phyloP scores from a whole-genome alignment of 805 yeast genomes.

The Candida pseudofarinosa region DNA sequence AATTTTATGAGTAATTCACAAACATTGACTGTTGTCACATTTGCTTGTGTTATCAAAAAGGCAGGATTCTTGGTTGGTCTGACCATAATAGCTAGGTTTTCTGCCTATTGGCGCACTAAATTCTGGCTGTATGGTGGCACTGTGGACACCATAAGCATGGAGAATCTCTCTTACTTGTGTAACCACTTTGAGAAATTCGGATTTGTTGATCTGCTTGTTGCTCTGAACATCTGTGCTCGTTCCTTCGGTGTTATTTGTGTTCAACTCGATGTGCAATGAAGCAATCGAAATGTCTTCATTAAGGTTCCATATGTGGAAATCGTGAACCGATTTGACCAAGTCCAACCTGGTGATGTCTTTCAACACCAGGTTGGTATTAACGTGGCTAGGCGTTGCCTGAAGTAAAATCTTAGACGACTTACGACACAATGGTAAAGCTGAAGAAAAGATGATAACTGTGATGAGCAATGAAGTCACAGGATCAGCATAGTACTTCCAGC shows the following conservation, averaged over 20 bases:
- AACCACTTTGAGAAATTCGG: conserved; percentile 61
- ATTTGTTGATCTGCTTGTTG: conserved; percentile 23
- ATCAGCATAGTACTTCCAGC: conserved; percentile 85
- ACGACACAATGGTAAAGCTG: conserved; percentile 86
- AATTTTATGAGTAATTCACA: too few relatives aligned
- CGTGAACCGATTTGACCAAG: conserved; percentile 84
- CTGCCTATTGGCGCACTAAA: conserved; percentile 35
- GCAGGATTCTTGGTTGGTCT: conserved; percentile 24
- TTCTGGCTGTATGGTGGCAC: conserved; percentile 96
- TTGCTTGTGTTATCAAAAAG: conserved; percentile 27
- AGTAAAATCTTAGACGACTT: conserved; percentile 81
- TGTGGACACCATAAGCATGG: conserved; percentile 82
- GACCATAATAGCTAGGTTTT: conserved; percentile 25
- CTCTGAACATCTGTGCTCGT: conserved; percentile 4
- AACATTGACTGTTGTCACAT: conserved; percentile 26
- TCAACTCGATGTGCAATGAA: conserved; percentile 78
- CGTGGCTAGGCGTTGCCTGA: conserved; percentile 88
- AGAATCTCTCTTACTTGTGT: conserved; percentile 71
- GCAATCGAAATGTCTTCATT: conserved; percentile 86
- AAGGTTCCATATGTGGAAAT: conserved; percentile 94
- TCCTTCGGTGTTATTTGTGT: conserved; percentile 7
- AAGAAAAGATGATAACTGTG: conserved; percentile 81
- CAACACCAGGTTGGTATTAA: conserved; percentile 72
- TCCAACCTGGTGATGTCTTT: conserved; percentile 61
- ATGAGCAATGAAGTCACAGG: conserved; percentile 83